These are phyloP conservation scores for Nakazawaea molendinolei DNA, from an alignment of 805 yeast species.

Conservation along the genomic window DNA sequence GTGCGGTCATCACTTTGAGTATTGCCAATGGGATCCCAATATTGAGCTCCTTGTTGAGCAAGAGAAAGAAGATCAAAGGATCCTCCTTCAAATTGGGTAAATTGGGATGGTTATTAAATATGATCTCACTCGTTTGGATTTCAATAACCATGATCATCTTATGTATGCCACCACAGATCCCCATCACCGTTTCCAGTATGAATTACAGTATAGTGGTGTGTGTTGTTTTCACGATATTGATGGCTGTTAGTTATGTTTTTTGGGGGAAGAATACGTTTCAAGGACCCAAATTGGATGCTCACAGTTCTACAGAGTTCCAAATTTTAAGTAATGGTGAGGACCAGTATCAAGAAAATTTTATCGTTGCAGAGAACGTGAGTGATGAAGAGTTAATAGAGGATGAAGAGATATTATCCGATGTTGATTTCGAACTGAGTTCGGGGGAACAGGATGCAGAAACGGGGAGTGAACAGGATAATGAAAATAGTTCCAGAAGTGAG, in stretches of 20 bases:
- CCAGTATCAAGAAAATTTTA: constrained; percentile 3
- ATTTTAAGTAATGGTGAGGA: neutral
- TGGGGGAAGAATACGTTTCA: constrained; percentile 63
- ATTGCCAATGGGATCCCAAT: constrained; percentile 76
- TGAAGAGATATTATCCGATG: neutral
- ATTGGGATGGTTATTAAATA: constrained; percentile 59
- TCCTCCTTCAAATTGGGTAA: constrained; percentile 59
- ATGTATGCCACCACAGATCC: constrained; percentile 67
- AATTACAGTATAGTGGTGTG: constrained; percentile 66
- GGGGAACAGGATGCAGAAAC: too few relatives aligned
- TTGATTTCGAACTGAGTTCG: neutral
- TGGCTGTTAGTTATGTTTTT: constrained; percentile 42
- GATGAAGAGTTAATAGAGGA: neutral
- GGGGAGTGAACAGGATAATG: too few relatives aligned
- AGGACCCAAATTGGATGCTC: constrained; percentile 49
- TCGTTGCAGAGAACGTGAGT: constrained; percentile 1
- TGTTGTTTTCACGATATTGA: constrained; percentile 34
- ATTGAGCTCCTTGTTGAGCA: constrained; percentile 50
- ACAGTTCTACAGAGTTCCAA: neutral
- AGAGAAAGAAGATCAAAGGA: constrained; percentile 55
- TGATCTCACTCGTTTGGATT: constrained; percentile 55
- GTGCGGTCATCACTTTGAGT: constrained; percentile 69
- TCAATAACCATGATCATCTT: constrained; percentile 49
- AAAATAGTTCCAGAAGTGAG: too few relatives aligned
- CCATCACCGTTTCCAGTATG: constrained; percentile 42